These are phyloP conservation scores for Xylaria sp. DNA, from an alignment of 2,329 filamentous ascomycete species.

Conservation along the genomic window DNA sequence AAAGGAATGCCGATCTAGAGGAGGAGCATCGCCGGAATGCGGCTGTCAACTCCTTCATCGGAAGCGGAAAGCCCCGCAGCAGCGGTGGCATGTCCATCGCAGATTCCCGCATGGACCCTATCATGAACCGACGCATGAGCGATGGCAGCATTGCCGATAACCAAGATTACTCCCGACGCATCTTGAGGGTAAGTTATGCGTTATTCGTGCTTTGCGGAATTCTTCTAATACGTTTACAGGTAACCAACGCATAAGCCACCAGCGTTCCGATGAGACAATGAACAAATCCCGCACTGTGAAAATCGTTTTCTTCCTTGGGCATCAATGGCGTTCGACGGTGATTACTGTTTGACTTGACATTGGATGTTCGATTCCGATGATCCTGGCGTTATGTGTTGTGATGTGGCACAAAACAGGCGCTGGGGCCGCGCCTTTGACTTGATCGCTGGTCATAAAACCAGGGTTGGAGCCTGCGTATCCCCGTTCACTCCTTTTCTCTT, in stretches of 20 bases:
- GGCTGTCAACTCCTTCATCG: constrained; percentile 71
- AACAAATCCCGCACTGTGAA: constrained; percentile 31
- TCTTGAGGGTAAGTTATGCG: constrained; percentile 69
- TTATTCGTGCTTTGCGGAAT: neutral
- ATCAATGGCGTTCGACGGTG: constrained; percentile 35
- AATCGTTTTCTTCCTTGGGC: constrained; percentile 30
- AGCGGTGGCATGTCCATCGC: constrained; percentile 64
- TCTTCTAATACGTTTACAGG: constrained; percentile 21
- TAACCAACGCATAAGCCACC: constrained; percentile 33
- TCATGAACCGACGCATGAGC: constrained; percentile 80
- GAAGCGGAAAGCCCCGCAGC: constrained; percentile 55
- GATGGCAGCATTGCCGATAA: constrained; percentile 96
- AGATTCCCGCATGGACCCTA: constrained; percentile 81
- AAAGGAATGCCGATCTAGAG: constrained; percentile 70
- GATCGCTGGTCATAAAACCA: constrained; percentile 20
- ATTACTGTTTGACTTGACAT: constrained; percentile 29
- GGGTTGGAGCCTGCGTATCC: constrained; percentile 20
- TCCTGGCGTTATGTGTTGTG: constrained; percentile 33
- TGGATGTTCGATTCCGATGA: constrained; percentile 31
- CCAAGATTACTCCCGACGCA: constrained; percentile 92
- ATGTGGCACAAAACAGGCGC: constrained; percentile 26
- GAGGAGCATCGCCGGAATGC: constrained; percentile 79
- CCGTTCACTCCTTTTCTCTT: constrained; percentile 31
- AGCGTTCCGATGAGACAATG: constrained; percentile 31
- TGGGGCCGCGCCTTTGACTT: constrained; percentile 22